phyloP scores from a whole-genome alignment of 495 filamentous ascomycete species.

The Penicillium waksmanii region DNA sequence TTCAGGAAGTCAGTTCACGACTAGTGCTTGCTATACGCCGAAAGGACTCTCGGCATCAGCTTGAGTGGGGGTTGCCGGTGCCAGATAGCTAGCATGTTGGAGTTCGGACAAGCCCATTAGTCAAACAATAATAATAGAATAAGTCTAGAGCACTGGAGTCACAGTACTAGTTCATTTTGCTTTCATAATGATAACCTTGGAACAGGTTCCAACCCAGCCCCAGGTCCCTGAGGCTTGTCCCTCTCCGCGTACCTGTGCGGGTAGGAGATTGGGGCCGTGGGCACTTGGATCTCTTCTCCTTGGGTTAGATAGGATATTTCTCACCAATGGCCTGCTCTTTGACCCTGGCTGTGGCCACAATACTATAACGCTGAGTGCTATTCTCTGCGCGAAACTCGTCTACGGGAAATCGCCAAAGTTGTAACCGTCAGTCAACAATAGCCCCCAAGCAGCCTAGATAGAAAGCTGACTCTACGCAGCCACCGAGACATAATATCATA shows the following conservation, averaged over 20 bases:
- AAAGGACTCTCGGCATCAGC: conserved; percentile 9
- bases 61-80: neutral
- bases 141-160: neutral
- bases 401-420: too few relatives aligned
- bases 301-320: neutral
- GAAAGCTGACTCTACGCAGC: neutral
- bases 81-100: neutral
- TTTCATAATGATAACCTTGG: neutral
- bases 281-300: neutral
- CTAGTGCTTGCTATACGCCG: neutral
- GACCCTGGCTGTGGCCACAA: too few relatives aligned
- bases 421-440: too few relatives aligned
- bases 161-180: neutral
- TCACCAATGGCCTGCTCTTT: too few relatives aligned
- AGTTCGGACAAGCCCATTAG: neutral
- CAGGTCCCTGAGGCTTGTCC: neutral
- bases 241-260: conserved; percentile 20
- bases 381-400: too few relatives aligned
- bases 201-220: neutral
- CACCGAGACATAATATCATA: neutral
- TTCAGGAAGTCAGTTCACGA: neutral
- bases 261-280: conserved; percentile 19
- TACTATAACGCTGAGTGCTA: neutral
- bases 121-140: neutral
- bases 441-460: too few relatives aligned